Conservation (phyloP, 2,329 filamentous ascomycete species). For the Nigrospora osmanthi region DNA sequence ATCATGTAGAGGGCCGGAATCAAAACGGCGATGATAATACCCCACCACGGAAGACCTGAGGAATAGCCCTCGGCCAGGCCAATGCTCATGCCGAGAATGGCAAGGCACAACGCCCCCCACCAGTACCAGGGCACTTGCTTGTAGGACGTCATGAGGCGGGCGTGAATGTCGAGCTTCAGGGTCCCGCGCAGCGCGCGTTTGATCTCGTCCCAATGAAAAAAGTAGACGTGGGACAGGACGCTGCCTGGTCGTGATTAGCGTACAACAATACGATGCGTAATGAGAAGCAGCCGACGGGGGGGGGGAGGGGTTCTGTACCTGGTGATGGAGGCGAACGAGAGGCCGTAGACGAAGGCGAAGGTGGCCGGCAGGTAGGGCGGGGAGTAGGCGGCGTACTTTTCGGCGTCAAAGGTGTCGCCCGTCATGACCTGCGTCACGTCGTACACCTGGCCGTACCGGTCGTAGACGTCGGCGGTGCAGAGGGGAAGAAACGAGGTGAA, state of each 20-base stretch:
- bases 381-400: conserved; percentile 44
- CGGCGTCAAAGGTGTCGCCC: conserved; percentile 37
- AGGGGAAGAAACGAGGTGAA: conserved; percentile 46
- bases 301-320: too few relatives aligned
- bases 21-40: conserved; percentile 32
- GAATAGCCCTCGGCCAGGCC: conserved; percentile 24
- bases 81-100: conserved; percentile 32
- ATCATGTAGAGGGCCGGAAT: conserved; percentile 36
- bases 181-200: conserved; percentile 15
- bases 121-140: conserved; percentile 45
- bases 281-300: neutral
- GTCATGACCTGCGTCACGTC: conserved; percentile 44
- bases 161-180: conserved; percentile 33
- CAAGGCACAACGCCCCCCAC: conserved; percentile 32
- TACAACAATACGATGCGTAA: too few relatives aligned
- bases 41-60: conserved; percentile 35
- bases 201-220: conserved; percentile 33
- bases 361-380: conserved; percentile 44
- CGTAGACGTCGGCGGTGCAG: conserved; percentile 44
- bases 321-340: conserved; percentile 45
- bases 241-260: conserved; percentile 10
- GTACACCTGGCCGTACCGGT: conserved; percentile 46
- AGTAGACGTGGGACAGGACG: conserved; percentile 25
- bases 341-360: conserved; percentile 37
- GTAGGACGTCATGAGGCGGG: conserved; percentile 45